These are phyloP conservation scores for Ilex asprella DNA, from an alignment of 257 asterid genomes.

Conservation along the genomic window DNA sequence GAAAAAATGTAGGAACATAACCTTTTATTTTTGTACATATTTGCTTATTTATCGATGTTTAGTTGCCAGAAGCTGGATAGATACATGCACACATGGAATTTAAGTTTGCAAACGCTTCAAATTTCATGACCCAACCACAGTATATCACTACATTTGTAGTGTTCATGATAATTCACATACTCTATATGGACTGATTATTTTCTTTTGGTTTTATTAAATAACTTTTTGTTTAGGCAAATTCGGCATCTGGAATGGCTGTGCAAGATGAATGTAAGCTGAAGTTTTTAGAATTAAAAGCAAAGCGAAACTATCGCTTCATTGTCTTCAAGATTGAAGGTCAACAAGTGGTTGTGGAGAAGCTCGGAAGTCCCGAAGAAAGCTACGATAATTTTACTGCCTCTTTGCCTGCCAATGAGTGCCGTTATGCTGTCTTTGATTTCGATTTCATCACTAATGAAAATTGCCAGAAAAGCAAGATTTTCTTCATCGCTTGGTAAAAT, in stretches of 20 bases:
- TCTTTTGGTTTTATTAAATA: not conserved
- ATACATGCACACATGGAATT: too few relatives aligned
- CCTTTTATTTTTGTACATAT: too few relatives aligned
- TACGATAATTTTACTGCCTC: conserved; percentile 20
- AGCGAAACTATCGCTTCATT: conserved; percentile 21
- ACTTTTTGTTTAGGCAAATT: conserved; percentile 14
- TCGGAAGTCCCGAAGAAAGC: conserved; percentile 18
- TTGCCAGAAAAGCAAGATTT: conserved; percentile 29
- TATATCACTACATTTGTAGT: too few relatives aligned
- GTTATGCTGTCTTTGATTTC: conserved; percentile 26
- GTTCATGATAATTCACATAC: too few relatives aligned
- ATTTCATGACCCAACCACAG: too few relatives aligned
- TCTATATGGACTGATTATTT: too few relatives aligned
- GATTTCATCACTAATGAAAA: conserved; percentile 26
- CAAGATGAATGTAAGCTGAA: conserved; percentile 24
- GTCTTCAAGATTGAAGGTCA: conserved; percentile 21
- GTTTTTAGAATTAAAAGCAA: conserved; percentile 24
- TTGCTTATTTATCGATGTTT: too few relatives aligned
- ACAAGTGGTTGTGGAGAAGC: conserved; percentile 24
- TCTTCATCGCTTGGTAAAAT: conserved; percentile 24
- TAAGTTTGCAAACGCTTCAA: too few relatives aligned
- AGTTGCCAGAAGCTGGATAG: too few relatives aligned
- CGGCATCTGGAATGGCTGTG: conserved; percentile 27
- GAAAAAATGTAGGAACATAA: too few relatives aligned
- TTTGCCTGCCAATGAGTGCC: conserved; percentile 24